Conservation (phyloP, 225 moss, liverwort and hornwort genomes). For the Pseudoscleropodium purum region DNA sequence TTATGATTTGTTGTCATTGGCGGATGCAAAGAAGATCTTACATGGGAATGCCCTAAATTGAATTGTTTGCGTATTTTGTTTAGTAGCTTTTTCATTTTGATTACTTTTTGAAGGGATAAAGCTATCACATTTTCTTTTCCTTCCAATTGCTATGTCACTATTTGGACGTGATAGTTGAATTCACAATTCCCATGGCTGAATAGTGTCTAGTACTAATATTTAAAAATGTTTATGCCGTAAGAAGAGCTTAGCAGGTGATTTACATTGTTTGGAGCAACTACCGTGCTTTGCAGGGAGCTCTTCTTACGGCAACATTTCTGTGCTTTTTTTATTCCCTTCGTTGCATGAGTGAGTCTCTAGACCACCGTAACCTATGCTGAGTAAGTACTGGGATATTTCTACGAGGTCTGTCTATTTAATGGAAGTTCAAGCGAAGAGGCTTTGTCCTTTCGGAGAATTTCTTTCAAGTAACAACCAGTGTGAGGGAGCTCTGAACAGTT, state of each 20-base stretch:
- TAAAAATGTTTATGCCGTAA: not conserved
- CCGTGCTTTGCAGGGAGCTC: not conserved
- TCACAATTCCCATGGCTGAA: not conserved
- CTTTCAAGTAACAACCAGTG: not conserved
- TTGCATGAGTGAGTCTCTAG: not conserved
- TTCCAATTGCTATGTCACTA: not conserved
- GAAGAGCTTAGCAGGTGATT: not conserved
- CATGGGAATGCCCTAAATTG: not conserved
- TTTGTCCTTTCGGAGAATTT: not conserved
- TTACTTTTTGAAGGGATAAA: not conserved
- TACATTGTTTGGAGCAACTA: not conserved
- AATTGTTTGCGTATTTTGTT: not conserved
- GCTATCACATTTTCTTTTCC: not conserved
- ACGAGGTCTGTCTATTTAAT: not conserved
- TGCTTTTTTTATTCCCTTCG: not conserved
- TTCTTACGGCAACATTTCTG: not conserved
- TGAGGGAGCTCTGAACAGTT: not conserved
- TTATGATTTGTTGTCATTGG: conserved; percentile 48
- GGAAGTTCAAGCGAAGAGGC: not conserved
- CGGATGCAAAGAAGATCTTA: conserved; percentile 58
- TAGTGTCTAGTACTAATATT: not conserved
- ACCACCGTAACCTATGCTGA: not conserved
- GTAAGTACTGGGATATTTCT: not conserved
- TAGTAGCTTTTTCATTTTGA: not conserved
- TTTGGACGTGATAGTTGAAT: not conserved